A percentile compares a stretch with the other conserved stretches of the same genome.
These are phyloP conservation scores for Lenwebbia sp. DNA, from an alignment of 345 rosid genomes.

Conservation along the genomic window DNA sequence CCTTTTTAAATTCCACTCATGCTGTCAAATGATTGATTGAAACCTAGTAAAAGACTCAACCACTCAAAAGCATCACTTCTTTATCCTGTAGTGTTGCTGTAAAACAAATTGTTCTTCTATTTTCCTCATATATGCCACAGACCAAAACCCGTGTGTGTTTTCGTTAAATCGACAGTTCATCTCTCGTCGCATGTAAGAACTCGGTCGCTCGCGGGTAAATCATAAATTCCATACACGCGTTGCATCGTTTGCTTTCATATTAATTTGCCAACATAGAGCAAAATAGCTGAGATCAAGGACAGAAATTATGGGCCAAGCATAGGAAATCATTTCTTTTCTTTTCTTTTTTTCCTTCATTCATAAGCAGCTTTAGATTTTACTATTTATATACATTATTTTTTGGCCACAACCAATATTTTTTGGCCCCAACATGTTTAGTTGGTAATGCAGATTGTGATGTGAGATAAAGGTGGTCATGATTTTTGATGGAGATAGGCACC, in stretches of 20 bases:
- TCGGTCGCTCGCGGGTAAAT: neutral
- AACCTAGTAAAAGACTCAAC: neutral
- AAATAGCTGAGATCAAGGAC: neutral
- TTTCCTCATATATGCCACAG: neutral
- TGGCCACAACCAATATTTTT: neutral
- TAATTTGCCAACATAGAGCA: neutral
- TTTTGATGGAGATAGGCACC: neutral
- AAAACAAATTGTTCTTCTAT: neutral
- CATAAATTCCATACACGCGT: neutral
- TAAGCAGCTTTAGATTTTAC: neutral
- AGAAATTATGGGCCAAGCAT: neutral
- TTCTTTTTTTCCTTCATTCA: neutral
- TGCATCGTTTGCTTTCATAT: neutral
- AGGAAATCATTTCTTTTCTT: neutral
- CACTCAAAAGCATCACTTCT: neutral
- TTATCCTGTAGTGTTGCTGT: neutral
- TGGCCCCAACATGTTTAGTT: neutral
- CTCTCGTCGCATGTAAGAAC: neutral
- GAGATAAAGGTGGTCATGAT: neutral
- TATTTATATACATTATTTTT: neutral
- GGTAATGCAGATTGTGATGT: neutral
- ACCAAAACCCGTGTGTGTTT: neutral
- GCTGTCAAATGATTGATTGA: neutral
- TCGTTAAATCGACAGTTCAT: neutral
- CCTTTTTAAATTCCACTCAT: neutral